These are phyloP conservation scores for Ustilago vetiveriae DNA, from an alignment of 1,284 basidiomycete species.

Conservation along the genomic window DNA sequence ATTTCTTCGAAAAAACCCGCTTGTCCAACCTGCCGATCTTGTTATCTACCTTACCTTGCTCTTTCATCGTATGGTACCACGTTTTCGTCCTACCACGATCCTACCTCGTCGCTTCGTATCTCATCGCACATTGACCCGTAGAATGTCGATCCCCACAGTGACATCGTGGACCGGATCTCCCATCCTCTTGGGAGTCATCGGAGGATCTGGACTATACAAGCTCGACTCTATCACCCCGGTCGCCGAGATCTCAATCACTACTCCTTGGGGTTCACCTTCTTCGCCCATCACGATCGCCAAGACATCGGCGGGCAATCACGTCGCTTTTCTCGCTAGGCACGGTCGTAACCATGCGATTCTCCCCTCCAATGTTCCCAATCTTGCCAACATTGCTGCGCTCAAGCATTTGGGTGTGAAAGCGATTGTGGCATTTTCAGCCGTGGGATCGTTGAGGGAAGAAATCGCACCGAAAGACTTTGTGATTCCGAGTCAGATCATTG, in stretches of 20 bases:
- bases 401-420: slow-evolving; percentile 89
- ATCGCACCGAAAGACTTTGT: slow-evolving; percentile 80
- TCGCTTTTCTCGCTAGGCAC: slow-evolving; percentile 94
- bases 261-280: slow-evolving; percentile 92
- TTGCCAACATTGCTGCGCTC: slow-evolving; percentile 94
- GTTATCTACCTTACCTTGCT: too few relatives aligned
- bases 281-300: slow-evolving; percentile 88
- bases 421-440: slow-evolving; percentile 92
- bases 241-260: slow-evolving; percentile 56
- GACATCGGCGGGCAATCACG: slow-evolving; percentile 77
- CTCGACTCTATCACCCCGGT: slow-evolving; percentile 60
- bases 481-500: slow-evolving; percentile 92
- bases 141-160: slow-evolving; percentile 25
- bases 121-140: slow-evolving; percentile 3
- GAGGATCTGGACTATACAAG: slow-evolving; percentile 65
- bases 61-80: too few relatives aligned
- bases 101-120: neutral
- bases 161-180: slow-evolving; percentile 45
- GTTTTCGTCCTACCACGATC: too few relatives aligned
- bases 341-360: slow-evolving; percentile 76
- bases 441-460: slow-evolving; percentile 94
- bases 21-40: too few relatives aligned
- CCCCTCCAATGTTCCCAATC: slow-evolving; percentile 71
- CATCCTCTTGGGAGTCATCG: slow-evolving; percentile 62
- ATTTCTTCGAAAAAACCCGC: too few relatives aligned